phyloP scores from a whole-genome alignment of 2,329 filamentous ascomycete genomes.

The Cladosporium austrohemisphaericum region DNA sequence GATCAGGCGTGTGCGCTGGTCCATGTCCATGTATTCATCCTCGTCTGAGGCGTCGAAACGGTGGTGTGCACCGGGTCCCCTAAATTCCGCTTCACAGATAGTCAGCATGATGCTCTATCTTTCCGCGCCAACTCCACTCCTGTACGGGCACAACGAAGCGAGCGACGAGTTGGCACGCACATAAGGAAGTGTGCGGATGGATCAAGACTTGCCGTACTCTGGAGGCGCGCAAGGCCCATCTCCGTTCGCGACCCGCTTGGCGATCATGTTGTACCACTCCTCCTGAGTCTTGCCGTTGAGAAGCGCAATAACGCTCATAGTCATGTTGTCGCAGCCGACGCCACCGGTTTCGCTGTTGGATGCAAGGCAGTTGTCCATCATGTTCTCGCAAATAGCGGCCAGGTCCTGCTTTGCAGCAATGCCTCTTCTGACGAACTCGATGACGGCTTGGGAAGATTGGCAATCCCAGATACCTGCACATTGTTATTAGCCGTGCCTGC shows the following conservation, averaged over 20 bases:
- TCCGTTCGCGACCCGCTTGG: conserved; percentile 87
- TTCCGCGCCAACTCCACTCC: conserved; percentile 15
- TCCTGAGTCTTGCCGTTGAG: conserved; percentile 90
- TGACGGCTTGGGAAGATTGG: conserved; percentile 93
- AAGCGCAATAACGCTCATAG: conserved; percentile 86
- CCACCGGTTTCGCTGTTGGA: conserved; percentile 97
- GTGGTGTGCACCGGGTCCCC: conserved; percentile 49
- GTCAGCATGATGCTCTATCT: conserved; percentile 24
- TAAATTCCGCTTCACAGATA: conserved; percentile 44
- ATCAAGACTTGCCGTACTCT: conserved; percentile 87
- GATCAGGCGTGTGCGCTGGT: conserved; percentile 62
- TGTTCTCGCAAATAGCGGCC: conserved; percentile 95
- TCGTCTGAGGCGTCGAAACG: conserved; percentile 49
- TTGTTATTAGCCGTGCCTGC: conserved; percentile 19
- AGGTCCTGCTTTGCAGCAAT: conserved; percentile 96
- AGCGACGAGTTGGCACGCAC: conserved; percentile 15
- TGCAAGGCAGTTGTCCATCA: conserved; percentile 99
- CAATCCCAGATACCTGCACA: conserved; percentile 94
- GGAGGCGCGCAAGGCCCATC: conserved; percentile 97
- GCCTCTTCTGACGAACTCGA: conserved; percentile 94
- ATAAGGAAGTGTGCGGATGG: conserved; percentile 21
- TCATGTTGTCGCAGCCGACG: conserved; percentile 99
- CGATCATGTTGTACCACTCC: conserved; percentile 97
- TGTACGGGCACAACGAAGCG: conserved; percentile 15
- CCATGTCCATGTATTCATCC: conserved; percentile 70